Percentiles rank a stretch among this genome's conserved stretches.
These are phyloP conservation scores for Biscogniauxia marginata DNA, from an alignment of 2,329 filamentous ascomycete species.

Conservation along the genomic window DNA sequence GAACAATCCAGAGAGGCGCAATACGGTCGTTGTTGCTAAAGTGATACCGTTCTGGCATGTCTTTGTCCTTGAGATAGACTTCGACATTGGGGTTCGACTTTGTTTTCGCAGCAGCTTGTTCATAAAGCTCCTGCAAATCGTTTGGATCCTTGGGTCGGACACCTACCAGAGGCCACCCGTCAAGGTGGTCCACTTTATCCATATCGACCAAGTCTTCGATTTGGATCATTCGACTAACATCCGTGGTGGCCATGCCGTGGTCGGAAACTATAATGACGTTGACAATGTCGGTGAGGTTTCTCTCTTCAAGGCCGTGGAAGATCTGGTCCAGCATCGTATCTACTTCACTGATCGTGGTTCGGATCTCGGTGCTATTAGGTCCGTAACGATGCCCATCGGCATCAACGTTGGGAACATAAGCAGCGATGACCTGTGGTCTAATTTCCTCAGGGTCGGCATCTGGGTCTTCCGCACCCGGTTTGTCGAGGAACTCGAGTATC, in stretches of 20 bases:
- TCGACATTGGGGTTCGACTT: constrained; percentile 70
- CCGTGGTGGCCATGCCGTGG: constrained; percentile 96
- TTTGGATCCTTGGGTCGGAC: constrained; percentile 72
- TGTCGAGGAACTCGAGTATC: constrained; percentile 80
- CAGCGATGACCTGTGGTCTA: constrained; percentile 87
- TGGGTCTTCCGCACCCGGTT: constrained; percentile 67
- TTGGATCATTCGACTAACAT: constrained; percentile 76
- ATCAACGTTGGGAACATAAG: constrained; percentile 93
- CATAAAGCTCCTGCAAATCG: constrained; percentile 68
- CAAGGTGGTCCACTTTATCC: constrained; percentile 73
- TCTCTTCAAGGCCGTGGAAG: constrained; percentile 70
- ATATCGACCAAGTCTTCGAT: constrained; percentile 86
- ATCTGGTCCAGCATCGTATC: constrained; percentile 80
- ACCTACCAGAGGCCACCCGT: constrained; percentile 93
- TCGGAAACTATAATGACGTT: constrained; percentile 97
- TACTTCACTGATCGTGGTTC: constrained; percentile 71
- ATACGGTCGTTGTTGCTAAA: constrained; percentile 87
- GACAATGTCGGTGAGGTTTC: constrained; percentile 85
- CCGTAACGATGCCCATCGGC: constrained; percentile 82
- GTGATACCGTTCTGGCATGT: constrained; percentile 93
- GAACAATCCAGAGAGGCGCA: constrained; percentile 91
- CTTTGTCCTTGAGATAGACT: constrained; percentile 78
- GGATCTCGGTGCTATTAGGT: constrained; percentile 92
- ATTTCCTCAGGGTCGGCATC: constrained; percentile 49
- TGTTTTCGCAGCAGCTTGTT: constrained; percentile 55